Conservation (phyloP, 116 monocot genomes). For the Zostera marina region DNA sequence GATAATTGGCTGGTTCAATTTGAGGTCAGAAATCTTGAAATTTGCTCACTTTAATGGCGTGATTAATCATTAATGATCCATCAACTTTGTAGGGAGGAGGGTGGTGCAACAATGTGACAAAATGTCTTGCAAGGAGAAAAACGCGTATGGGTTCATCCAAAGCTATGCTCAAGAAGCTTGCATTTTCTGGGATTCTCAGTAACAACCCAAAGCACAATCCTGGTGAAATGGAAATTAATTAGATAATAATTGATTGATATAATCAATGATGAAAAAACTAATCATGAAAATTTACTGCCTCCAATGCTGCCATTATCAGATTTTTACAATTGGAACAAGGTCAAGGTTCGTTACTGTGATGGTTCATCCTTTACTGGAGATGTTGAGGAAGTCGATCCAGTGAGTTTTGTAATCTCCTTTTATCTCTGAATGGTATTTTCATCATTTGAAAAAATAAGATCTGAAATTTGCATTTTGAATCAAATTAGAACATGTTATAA, state of each 20-base stretch:
- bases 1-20: slow-evolving; percentile 76
- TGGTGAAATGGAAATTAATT: slow-evolving; percentile 19
- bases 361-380: slow-evolving; percentile 88
- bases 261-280: too few relatives aligned
- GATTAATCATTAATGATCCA: too few relatives aligned
- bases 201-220: slow-evolving; percentile 49
- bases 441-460: neutral
- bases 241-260: too few relatives aligned
- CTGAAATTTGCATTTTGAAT: neutral
- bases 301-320: slow-evolving; percentile 16
- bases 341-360: slow-evolving; percentile 70
- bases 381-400: slow-evolving; percentile 55
- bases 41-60: too few relatives aligned
- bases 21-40: slow-evolving; percentile 27
- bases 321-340: slow-evolving; percentile 80
- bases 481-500: too few relatives aligned
- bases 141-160: slow-evolving; percentile 68
- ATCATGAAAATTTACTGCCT: neutral
- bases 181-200: slow-evolving; percentile 79
- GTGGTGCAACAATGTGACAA: slow-evolving; percentile 54
- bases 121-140: slow-evolving; percentile 34
- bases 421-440: neutral
- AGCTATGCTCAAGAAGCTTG: slow-evolving; percentile 37
- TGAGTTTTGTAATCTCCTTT: slow-evolving; percentile 18
- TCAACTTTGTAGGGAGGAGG: slow-evolving; percentile 79